Base-by-base conservation (phyloP, 306 rosid genomes). In the Cucurbita argyrosperma region DNA sequence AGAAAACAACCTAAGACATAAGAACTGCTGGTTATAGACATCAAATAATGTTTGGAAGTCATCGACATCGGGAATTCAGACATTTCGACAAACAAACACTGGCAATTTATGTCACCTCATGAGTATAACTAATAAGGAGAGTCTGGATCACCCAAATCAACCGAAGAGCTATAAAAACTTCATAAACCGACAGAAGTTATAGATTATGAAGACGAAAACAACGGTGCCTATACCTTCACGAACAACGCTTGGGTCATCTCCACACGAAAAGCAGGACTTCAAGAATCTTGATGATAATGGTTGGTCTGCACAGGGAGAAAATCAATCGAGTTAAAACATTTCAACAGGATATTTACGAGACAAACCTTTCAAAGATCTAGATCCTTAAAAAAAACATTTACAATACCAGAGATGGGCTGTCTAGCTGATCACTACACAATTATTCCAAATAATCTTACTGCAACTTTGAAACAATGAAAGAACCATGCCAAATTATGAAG, bases 181-280 rank as follows among this genome's bases (percentile, higher is more conserved):
- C 18, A 47, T 13, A 68, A 7, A 23, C 18, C 0, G 43, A 23
- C 43, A 23, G 47, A 7, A 68, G 26, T 46, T n/a, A 26, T 26
- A 30, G 14, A 12, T 7, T 49, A 13, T 23, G 8, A 23, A 47
- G 43, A 47, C 6, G 43, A 68, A 68, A 21, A 55, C 18, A 35
- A 35, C 50, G 59, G 47, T 15, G 59, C 15, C 16, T 69, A 42
- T 85, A 91, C 99, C 97, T 88, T 89, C 92, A 38, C 85, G 89
- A 80, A 83, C 86, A 80, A 84, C 88, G 78, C 79, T 85, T 1
- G 91, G 96, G 79, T 91, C 96, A 35, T 91, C 96, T 23, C 96
- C 99, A 72, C 99, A 91, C 8, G 97, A 89, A 85, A 95, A 91
- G 81, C 99, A 94, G 37, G 88, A 82, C 82, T 81, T 94, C 78